phyloP scores from a whole-genome alignment of 2,329 filamentous ascomycete species.

The Leptographium galeiforme region DNA sequence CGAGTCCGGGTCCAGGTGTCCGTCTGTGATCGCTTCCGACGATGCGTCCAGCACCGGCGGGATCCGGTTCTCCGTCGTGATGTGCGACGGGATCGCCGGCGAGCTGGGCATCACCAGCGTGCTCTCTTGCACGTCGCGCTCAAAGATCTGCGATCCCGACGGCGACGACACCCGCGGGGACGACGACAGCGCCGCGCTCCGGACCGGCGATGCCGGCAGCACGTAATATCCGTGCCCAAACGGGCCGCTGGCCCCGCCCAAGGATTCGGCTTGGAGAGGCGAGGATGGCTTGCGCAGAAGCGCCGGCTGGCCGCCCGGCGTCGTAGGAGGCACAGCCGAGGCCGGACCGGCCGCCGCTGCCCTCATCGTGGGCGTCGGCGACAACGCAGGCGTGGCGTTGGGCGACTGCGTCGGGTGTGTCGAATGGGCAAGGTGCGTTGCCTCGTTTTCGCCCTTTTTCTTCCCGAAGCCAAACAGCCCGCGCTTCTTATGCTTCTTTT shows the following conservation, averaged over 20 bases:
- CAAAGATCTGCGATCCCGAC: slow-evolving; percentile 72
- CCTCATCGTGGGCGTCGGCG: not conserved
- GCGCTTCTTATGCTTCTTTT: slow-evolving; percentile 21
- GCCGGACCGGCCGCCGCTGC: not conserved
- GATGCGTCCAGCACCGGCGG: slow-evolving; percentile 84
- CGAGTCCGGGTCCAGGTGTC: slow-evolving; percentile 68
- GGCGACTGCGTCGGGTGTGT: not conserved
- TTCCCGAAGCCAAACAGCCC: slow-evolving; percentile 18
- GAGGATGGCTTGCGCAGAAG: slow-evolving; percentile 22
- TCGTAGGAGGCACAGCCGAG: slow-evolving; percentile 4
- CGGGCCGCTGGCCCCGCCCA: slow-evolving; percentile 28
- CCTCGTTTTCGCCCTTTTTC: slow-evolving; percentile 29
- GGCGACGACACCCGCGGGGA: slow-evolving; percentile 70
- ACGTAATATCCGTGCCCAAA: slow-evolving; percentile 19
- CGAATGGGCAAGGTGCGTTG: not conserved
- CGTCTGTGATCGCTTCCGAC: slow-evolving; percentile 81
- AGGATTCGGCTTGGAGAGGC: slow-evolving; percentile 21
- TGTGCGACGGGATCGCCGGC: slow-evolving; percentile 82
- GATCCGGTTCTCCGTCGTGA: slow-evolving; percentile 88
- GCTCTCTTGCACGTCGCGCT: slow-evolving; percentile 78
- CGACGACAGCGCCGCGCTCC: slow-evolving; percentile 41
- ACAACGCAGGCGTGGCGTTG: slow-evolving; percentile 14
- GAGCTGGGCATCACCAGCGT: slow-evolving; percentile 51
- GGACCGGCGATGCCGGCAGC: slow-evolving; percentile 50
- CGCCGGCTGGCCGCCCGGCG: slow-evolving; percentile 2